phyloP scores from a whole-genome alignment of 441 rosid species.

The Hura crepitans region DNA sequence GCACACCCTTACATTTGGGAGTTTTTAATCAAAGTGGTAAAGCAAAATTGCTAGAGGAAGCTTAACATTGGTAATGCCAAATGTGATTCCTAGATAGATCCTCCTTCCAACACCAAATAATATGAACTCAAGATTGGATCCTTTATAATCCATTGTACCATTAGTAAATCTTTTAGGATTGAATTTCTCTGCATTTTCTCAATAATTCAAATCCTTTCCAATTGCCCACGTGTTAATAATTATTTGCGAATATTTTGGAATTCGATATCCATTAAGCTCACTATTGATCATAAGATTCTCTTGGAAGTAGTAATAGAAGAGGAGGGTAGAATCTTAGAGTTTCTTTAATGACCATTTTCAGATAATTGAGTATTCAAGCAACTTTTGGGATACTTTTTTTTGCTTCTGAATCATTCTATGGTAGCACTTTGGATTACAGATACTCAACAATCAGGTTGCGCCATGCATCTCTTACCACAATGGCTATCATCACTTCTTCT shows the following conservation, averaged over 20 bases:
- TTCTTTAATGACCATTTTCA: not conserved
- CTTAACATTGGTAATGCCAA: constrained; percentile 21
- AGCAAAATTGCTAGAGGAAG: constrained; percentile 24
- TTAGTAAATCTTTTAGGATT: constrained; percentile 6
- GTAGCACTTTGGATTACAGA: no score
- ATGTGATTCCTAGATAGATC: constrained; percentile 31
- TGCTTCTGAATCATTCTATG: no score
- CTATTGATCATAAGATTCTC: not conserved
- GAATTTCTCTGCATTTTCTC: constrained; percentile 1
- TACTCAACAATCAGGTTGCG: no score
- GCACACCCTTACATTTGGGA: no score
- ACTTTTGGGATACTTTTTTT: no score
- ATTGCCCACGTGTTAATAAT: not conserved
- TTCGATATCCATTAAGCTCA: not conserved
- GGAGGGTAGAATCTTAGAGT: constrained; percentile 8
- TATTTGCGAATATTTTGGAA: not conserved
- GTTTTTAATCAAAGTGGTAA: constrained; percentile 36
- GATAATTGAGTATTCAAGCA: not conserved
- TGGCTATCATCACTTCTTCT: no score
- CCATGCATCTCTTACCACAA: no score
- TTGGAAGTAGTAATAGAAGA: not conserved
- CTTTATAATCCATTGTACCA: constrained; percentile 21
- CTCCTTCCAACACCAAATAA: constrained; percentile 43
- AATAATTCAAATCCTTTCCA: not conserved
- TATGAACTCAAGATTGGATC: constrained; percentile 23